Base-by-base conservation (phyloP, 2,329 filamentous ascomycete genomes). In the Magnaporthiopsis poae region DNA sequence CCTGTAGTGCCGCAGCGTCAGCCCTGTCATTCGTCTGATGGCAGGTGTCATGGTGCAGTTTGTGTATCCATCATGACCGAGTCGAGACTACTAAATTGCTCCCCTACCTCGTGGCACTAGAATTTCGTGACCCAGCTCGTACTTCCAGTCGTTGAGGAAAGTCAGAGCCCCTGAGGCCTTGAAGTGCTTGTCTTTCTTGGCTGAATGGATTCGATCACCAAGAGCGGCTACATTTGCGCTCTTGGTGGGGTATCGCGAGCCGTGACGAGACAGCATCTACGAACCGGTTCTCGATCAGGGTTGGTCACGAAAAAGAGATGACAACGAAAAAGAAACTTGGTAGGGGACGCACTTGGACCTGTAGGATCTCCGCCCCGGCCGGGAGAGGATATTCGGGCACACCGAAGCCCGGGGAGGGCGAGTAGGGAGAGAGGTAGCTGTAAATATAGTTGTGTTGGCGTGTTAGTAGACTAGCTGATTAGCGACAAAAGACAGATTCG, bases 221-320 rank as follows among this genome's bases (percentile, higher is more conserved):
- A 89, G 82, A 0, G 73, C 72, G 25, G 79, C 76, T 12, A 89
- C 84, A 36, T 83, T 82, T 46, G 84, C 80, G 0, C 82, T 82
- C 3, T 79, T 78, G 2, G 89, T 90, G 0, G 90, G 90, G 74
- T 92, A 93, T 18, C 90, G 82, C 59, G 88, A 82, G 11, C 90
- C 90, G 73, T 92, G 90, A 1, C 90, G 85, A 15, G 88, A 88
- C 5, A 92, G 79, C 86, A 92, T 88, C 77, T 89, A 79, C 2
- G 46, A 9, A 31, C 33, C 61, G 60, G 39, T 21, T 7, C n/a
- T 2, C 29, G 15, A 63, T 35, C 60, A 29, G 62, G 62, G 56
- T 33, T 46, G 39, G 61, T 8, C 5, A 60, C n/a, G 31, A 31
- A 7, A 31, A 31, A 31, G 31, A 31, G 27, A 8, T 33, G 12